A percentile compares a stretch with the other conserved stretches of the same genome.
Evolutionary conservation across 257 asterid genomes (phyloP).

Genomic region (Paulownia fortunei): DNA sequence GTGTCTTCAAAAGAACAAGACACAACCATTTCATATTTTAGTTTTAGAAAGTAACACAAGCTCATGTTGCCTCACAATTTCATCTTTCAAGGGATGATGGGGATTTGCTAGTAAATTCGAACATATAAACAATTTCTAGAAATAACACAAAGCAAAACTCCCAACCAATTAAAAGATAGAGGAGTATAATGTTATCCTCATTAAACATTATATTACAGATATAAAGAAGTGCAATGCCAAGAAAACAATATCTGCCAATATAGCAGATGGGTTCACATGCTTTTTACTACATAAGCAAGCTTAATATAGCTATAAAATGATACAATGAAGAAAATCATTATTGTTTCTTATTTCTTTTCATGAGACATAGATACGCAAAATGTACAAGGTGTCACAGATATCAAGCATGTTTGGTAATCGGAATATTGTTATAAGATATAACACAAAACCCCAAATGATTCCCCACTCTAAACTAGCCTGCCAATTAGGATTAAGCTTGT

Average conservation of each 20-base stretch:
- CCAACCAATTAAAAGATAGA: conserved; percentile 9
- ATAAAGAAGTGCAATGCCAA: neutral
- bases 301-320: neutral
- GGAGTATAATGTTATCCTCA: conserved; percentile 3
- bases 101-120: neutral
- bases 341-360: neutral
- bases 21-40: neutral
- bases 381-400: neutral
- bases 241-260: neutral
- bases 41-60: neutral
- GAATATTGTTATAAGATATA: neutral
- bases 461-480: neutral
- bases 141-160: conserved; percentile 4
- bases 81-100: conserved; percentile 15
- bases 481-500: neutral
- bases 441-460: neutral
- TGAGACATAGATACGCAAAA: neutral
- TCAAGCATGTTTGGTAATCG: neutral
- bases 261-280: neutral
- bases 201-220: conserved; percentile 5
- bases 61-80: conserved; percentile 5
- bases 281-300: neutral
- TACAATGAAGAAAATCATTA: neutral
- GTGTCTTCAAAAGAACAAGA: conserved; percentile 13
- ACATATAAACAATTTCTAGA: neutral